Conservation (phyloP, 441 rosid species). For the Kokia cookei region DNA sequence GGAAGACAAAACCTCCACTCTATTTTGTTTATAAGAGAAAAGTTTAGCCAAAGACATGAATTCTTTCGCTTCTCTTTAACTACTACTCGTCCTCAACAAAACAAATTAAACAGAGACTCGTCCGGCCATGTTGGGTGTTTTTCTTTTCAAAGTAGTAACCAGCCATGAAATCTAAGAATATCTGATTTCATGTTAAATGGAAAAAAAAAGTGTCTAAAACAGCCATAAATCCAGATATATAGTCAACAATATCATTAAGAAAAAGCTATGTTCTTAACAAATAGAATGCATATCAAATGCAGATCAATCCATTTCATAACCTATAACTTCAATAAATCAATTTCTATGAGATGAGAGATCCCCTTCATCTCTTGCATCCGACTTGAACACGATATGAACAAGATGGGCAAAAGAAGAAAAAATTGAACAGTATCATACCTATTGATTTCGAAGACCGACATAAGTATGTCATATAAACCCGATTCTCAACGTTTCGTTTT, state of each 20-base stretch:
- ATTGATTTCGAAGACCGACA: slow-evolving; percentile 12
- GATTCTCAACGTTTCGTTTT: slow-evolving; percentile 16
- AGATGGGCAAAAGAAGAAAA: background rate
- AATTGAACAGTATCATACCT: background rate
- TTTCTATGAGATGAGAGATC: background rate
- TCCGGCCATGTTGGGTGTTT: too few species aligned
- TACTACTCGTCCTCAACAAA: too few species aligned
- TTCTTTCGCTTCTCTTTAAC: too few species aligned
- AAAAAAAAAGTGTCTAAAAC: too few species aligned
- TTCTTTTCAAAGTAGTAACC: too few species aligned
- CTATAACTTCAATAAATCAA: background rate
- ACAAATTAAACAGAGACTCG: too few species aligned
- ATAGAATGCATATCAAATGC: background rate
- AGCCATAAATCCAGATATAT: background rate
- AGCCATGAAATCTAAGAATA: background rate
- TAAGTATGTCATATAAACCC: slow-evolving; percentile 6
- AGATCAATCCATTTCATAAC: background rate
- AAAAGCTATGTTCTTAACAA: background rate
- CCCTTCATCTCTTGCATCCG: background rate
- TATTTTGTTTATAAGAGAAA: background rate
- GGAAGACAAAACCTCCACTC: background rate
- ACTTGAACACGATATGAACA: background rate
- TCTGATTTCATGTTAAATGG: background rate
- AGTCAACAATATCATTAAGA: background rate
- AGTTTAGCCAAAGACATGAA: too few species aligned